Conservation (phyloP, 73 alveolate species). For the Breviolum minutum region DNA sequence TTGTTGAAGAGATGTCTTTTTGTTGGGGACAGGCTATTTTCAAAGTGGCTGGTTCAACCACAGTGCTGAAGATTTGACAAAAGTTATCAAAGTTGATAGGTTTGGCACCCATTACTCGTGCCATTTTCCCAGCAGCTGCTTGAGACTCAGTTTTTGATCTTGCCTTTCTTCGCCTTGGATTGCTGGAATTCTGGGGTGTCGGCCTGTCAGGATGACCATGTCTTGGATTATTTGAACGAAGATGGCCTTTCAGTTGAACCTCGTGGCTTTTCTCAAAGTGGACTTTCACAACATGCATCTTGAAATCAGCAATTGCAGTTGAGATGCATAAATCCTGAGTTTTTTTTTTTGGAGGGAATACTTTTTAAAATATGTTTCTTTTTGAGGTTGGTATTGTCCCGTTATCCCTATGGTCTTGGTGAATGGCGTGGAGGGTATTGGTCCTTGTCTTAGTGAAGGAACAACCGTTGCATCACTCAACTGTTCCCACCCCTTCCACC, state of each 20-base stretch:
- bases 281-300: too few species aligned
- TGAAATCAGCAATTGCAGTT: too few species aligned
- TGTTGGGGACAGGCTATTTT: too few species aligned
- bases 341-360: not conserved
- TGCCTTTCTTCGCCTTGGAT: not conserved
- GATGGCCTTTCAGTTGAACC: conserved; percentile 99
- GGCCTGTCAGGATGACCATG: conserved; percentile 97
- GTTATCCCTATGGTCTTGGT: conserved; percentile 99
- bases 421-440: conserved; percentile 99
- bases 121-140: conserved; percentile 97
- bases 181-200: not conserved
- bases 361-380: not conserved
- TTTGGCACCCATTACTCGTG: conserved; percentile 98
- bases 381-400: conserved; percentile 98
- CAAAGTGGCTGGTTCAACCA: too few species aligned
- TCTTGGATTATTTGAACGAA: conserved; percentile 99
- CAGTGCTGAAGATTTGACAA: too few species aligned
- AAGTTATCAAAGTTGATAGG: not conserved
- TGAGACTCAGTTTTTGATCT: not conserved
- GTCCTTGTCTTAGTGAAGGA: conserved; percentile 26
- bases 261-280: conserved; percentile 86
- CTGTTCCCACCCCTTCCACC: not conserved
- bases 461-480: not conserved
- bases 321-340: not conserved
- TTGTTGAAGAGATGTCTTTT: too few species aligned